A percentile compares a stretch with the other conserved stretches of the same genome.
phyloP scores from a whole-genome alignment of 352 stramenopile species.

The Achlya hypogyna region DNA sequence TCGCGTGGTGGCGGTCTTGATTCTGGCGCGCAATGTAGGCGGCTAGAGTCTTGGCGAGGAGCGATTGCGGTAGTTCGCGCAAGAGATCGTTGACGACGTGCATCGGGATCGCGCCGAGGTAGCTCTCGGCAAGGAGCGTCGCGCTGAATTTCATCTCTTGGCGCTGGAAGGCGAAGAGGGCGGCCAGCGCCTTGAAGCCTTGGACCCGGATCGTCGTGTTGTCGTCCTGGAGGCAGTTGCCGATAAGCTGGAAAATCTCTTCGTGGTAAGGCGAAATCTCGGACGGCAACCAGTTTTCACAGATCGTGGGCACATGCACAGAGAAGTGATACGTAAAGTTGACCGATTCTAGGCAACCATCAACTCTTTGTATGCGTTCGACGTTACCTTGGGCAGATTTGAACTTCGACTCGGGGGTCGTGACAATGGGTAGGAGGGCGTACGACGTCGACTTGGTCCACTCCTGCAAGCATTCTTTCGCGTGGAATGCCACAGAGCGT shows the following conservation, averaged over 20 bases:
- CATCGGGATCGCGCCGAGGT: background rate
- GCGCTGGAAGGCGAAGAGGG: conserved; percentile 10
- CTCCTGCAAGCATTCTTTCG: background rate
- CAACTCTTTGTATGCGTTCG: background rate
- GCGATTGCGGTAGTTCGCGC: background rate
- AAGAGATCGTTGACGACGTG: background rate
- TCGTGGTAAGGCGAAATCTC: background rate
- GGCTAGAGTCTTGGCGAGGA: background rate
- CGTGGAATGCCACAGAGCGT: background rate
- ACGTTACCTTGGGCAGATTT: background rate
- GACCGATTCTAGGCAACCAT: background rate
- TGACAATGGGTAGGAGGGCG: background rate
- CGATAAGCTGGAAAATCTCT: conserved; percentile 8
- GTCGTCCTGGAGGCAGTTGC: conserved; percentile 2
- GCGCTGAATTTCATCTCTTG: conserved; percentile 1
- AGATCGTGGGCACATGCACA: conserved; percentile 6
- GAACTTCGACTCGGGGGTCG: background rate
- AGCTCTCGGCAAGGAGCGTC: background rate
- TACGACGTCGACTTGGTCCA: background rate
- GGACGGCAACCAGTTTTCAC: background rate
- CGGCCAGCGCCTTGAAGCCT: background rate
- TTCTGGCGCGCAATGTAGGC: background rate
- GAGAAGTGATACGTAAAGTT: background rate
- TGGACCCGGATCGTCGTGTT: background rate
- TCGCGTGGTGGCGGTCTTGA: background rate